These are phyloP conservation scores for Tolypocladium sp. DNA, from an alignment of 2,329 filamentous ascomycete species.

Conservation along the genomic window DNA sequence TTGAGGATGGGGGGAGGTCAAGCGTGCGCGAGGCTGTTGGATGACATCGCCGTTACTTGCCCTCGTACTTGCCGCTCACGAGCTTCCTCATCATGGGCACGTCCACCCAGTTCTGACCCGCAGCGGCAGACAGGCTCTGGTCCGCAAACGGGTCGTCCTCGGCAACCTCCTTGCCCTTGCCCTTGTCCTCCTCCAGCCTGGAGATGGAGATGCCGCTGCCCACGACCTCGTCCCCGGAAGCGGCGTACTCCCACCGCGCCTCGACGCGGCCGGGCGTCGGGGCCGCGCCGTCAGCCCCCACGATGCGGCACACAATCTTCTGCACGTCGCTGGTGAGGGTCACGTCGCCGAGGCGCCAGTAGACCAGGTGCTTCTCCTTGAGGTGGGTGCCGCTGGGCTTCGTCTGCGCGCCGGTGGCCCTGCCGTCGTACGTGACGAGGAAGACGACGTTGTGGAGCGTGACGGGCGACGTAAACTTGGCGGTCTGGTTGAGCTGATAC, in stretches of 20 bases:
- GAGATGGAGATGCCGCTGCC: constrained; percentile 59
- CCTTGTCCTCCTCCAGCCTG: constrained; percentile 37
- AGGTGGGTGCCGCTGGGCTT: constrained; percentile 74
- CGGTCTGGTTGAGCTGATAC: constrained; percentile 74
- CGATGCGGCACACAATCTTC: constrained; percentile 77
- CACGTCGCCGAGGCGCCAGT: constrained; percentile 73
- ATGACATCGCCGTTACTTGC: constrained; percentile 15
- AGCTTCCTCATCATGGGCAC: constrained; percentile 60
- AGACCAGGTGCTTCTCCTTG: constrained; percentile 67
- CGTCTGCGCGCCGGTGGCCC: constrained; percentile 59
- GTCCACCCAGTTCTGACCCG: constrained; percentile 49
- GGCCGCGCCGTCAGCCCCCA: constrained; percentile 59
- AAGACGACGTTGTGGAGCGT: constrained; percentile 64
- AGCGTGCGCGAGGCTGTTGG: background rate
- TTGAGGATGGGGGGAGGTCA: background rate
- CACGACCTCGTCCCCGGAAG: constrained; percentile 31
- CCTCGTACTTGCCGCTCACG: constrained; percentile 68
- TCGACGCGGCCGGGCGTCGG: constrained; percentile 71
- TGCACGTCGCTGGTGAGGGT: constrained; percentile 55
- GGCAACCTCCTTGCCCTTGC: constrained; percentile 41
- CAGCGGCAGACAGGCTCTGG: constrained; percentile 10
- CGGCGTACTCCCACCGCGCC: constrained; percentile 63
- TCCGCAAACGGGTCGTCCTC: constrained; percentile 64
- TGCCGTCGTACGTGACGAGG: constrained; percentile 61
- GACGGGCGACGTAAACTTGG: constrained; percentile 29